Evolutionary conservation across 2,329 filamentous ascomycete genomes (phyloP).

Genomic region (Bipolaris gigantea): DNA sequence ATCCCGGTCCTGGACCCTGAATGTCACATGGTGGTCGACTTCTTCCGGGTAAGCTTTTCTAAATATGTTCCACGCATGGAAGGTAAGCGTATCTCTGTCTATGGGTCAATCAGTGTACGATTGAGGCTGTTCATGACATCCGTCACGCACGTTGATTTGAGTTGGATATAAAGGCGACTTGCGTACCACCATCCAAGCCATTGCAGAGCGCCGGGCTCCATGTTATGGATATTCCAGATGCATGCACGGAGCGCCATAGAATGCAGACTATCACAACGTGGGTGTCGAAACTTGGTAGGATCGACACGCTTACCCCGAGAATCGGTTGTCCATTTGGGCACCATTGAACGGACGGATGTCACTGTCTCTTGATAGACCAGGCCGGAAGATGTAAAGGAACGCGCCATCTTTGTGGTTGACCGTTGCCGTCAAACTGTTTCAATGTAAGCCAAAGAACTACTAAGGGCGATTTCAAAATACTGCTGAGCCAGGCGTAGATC

Average conservation of each 20-base stretch:
- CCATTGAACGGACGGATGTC: conserved; percentile 20
- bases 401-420: conserved; percentile 5
- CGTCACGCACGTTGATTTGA: conserved; percentile 18
- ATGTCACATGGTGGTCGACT: conserved; percentile 16
- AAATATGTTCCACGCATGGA: conserved; percentile 23
- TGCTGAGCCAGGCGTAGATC: not conserved
- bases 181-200: conserved; percentile 27
- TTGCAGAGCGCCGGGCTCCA: conserved; percentile 20
- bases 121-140: not conserved
- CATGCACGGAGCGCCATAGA: conserved; percentile 24
- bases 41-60: conserved; percentile 22
- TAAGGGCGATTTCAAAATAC: not conserved
- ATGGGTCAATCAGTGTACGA: not conserved
- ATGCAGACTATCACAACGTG: conserved; percentile 19
- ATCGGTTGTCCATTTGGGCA: conserved; percentile 20
- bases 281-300: conserved; percentile 12
- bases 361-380: conserved; percentile 24
- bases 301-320: conserved; percentile 17
- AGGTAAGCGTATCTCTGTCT: conserved; percentile 20
- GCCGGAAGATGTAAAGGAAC: conserved; percentile 14
- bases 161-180: conserved; percentile 16
- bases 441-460: not conserved
- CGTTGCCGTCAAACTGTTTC: not conserved
- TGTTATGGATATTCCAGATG: conserved; percentile 19
- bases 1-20: conserved; percentile 7